Conservation (phyloP, 2,329 filamentous ascomycete genomes). For the Fonsecaea nubica region DNA sequence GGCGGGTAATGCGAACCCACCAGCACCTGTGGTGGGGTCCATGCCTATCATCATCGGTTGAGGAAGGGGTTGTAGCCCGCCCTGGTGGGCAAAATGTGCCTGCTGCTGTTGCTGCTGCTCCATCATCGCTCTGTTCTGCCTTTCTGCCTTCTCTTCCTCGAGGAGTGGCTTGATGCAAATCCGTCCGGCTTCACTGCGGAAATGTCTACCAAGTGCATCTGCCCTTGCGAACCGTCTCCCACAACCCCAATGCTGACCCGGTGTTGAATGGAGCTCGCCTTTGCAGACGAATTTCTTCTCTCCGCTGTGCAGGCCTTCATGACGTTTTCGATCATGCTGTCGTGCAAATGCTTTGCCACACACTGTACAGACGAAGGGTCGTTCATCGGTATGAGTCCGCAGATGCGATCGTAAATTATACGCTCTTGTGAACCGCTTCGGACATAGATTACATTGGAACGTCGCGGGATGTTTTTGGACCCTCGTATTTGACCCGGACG, state of each 20-base stretch:
- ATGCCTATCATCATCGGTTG: constrained; percentile 67
- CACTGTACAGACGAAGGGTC: constrained; percentile 95
- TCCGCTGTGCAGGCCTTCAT: constrained; percentile 93
- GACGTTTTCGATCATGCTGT: constrained; percentile 95
- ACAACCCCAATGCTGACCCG: constrained; percentile 86
- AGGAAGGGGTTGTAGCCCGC: constrained; percentile 59
- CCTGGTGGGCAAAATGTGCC: constrained; percentile 61
- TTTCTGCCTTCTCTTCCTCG: constrained; percentile 87
- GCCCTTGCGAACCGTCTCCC: constrained; percentile 91
- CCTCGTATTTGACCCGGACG: constrained; percentile 70
- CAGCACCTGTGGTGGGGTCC: constrained; percentile 61
- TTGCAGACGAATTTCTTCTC: constrained; percentile 99
- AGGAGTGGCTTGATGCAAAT: constrained; percentile 97
- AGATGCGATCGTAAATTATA: constrained; percentile 96
- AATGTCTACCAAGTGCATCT: constrained; percentile 91
- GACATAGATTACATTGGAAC: constrained; percentile 91
- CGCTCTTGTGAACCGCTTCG: constrained; percentile 93
- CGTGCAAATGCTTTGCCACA: constrained; percentile 97
- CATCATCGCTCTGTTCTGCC: constrained; percentile 76
- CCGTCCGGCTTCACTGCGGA: constrained; percentile 91
- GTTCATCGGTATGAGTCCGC: constrained; percentile 94
- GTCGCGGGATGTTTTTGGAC: constrained; percentile 97
- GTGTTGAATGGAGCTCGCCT: constrained; percentile 74
- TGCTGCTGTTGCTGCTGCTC: constrained; percentile 67
- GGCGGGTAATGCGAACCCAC: constrained; percentile 75